Evolutionary conservation across 1,284 basidiomycete genomes (phyloP), one percentile per base, ranked within the genome.

Genomic region (Cryptococcus jaspeensis): DNA sequence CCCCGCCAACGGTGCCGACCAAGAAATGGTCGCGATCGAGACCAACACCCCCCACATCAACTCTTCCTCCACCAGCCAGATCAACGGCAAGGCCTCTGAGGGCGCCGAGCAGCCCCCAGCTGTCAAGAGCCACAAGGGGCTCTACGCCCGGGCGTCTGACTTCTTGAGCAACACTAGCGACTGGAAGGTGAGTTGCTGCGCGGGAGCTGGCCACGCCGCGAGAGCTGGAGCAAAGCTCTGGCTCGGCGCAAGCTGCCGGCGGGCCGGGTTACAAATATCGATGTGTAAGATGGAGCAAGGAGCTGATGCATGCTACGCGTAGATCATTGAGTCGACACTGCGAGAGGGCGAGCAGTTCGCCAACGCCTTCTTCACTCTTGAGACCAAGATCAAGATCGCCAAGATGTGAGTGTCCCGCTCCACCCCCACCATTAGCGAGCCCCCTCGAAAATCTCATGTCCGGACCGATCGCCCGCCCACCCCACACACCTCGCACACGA

Each of bases 311-410:
- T 46, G 39, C 15, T 39, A 25, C 28, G 9, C 28, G 6, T 53
- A 73, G 80, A 97, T 98, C 80, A 98, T 98, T 75, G 94, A 98
- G 81, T 92, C 89, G 69, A 98, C 94, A 9, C 84, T 98, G 56
- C 82, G 95, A 84, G 93, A 98, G 90, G 93, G 95, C 69, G 91
- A 99, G 80, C 92, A 99, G 79, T 99, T 99, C 71, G 95, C 96
- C 64, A 99, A 98, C 73, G 95, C 96, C 55, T 99, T 97, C 84
- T 98, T 97, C 78, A 94, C 96, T 78, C 94, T 92, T 76, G 94
- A 96, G 84, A 99, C 94, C 81, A 99, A 99, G 85, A 97, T 98
- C 78, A 93, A 94, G 76, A 99, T 99, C 70, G 96, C 96, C 69
- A 94, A 89, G 82, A 93, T 74, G 69, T 71, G 56, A 63, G 70